Percentiles rank a stretch among this genome's conserved stretches.
phyloP scores from a whole-genome alignment of 2,329 filamentous ascomycete genomes.

The Fusarium vanettenii region DNA sequence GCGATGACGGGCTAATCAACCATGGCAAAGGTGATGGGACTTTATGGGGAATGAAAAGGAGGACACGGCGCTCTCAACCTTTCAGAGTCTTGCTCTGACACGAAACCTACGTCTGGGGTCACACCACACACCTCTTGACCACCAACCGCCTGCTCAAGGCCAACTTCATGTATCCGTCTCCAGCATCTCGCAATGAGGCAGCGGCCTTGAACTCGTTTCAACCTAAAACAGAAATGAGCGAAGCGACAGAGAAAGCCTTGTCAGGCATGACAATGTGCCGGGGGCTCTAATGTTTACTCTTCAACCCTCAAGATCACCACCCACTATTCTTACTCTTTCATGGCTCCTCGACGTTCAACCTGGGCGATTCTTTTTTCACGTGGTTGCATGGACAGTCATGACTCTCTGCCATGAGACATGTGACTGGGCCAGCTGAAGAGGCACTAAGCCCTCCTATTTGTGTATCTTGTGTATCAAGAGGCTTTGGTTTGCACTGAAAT shows the following conservation, averaged over 20 bases:
- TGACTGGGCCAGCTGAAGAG: not conserved
- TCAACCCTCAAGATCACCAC: conserved; percentile 13
- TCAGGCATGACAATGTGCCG: not conserved
- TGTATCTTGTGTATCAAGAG: not conserved
- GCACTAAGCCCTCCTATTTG: not conserved
- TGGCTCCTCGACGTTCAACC: not conserved
- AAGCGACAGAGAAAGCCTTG: not conserved
- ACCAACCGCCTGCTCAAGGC: conserved; percentile 15
- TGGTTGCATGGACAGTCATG: not conserved
- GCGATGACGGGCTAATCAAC: conserved; percentile 65
- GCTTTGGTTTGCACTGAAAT: not conserved
- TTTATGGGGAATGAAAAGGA: conserved; percentile 12
- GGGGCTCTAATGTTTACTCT: conserved; percentile 21
- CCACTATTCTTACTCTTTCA: not conserved
- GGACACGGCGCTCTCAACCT: conserved; percentile 14
- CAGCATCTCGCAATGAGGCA: not conserved
- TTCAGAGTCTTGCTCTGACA: conserved; percentile 22
- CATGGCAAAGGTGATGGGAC: conserved; percentile 1
- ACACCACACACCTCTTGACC: conserved; percentile 26
- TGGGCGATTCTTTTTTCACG: not conserved
- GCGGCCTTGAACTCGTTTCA: conserved; percentile 2
- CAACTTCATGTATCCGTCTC: conserved; percentile 18
- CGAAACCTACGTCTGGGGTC: conserved; percentile 3
- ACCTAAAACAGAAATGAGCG: conserved; percentile 15
- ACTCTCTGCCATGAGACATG: not conserved